Percentiles rank a stretch among this genome's conserved stretches.
Evolutionary conservation across 1,284 basidiomycete species (phyloP).

Genomic region (Pyrrhoderma noxium): DNA sequence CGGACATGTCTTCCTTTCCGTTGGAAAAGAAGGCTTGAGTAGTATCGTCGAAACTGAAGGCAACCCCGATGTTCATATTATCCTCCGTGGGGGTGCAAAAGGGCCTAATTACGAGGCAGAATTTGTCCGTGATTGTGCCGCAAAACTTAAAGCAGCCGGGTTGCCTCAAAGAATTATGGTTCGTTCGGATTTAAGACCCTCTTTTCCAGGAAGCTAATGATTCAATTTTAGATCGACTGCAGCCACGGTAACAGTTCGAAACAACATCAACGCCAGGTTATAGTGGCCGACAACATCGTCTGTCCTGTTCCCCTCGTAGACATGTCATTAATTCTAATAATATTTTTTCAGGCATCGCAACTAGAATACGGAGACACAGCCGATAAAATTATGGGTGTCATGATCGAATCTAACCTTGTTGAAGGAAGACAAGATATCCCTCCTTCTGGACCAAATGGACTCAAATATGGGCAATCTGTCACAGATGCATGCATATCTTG

Average conservation of each 20-base stretch:
- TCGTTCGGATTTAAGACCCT: slow-evolving; percentile 19
- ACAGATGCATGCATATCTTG: slow-evolving; percentile 90
- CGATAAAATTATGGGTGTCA: slow-evolving; percentile 86
- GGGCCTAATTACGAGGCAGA: slow-evolving; percentile 84
- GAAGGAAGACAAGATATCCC: slow-evolving; percentile 89
- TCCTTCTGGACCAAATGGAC: slow-evolving; percentile 61
- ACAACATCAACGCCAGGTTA: slow-evolving; percentile 77
- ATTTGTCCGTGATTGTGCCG: slow-evolving; percentile 70
- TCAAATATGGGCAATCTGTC: slow-evolving; percentile 86
- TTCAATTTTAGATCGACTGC: slow-evolving; percentile 71
- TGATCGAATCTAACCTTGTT: slow-evolving; percentile 93
- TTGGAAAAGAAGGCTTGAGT: slow-evolving; percentile 88
- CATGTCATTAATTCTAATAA: neutral
- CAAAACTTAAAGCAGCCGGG: slow-evolving; percentile 76
- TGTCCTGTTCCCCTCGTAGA: slow-evolving; percentile 18
- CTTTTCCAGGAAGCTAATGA: neutral
- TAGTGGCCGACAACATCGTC: slow-evolving; percentile 81
- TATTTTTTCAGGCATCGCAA: slow-evolving; percentile 53
- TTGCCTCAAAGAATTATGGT: slow-evolving; percentile 81
- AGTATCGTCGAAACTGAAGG: slow-evolving; percentile 90
- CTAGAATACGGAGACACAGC: slow-evolving; percentile 65
- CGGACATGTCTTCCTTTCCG: slow-evolving; percentile 88
- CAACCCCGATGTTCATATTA: slow-evolving; percentile 87
- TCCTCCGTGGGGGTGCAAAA: slow-evolving; percentile 79
- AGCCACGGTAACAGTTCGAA: slow-evolving; percentile 92